phyloP scores from a whole-genome alignment of 768 basidiomycete genomes.

The Chiua virens region DNA sequence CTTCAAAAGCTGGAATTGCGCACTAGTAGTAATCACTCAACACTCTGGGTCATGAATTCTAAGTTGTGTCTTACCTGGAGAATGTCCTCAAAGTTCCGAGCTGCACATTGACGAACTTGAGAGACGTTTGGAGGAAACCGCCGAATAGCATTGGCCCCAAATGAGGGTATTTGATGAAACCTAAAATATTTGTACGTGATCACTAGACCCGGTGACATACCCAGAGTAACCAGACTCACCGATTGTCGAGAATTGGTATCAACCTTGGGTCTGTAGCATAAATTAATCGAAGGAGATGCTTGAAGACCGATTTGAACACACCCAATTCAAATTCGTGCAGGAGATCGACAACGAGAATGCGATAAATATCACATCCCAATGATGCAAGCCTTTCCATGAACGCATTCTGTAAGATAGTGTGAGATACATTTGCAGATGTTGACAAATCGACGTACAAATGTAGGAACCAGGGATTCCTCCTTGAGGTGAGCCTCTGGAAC shows the following conservation, averaged over 20 bases:
- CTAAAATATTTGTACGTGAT: slow-evolving; percentile 3
- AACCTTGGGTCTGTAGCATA: slow-evolving; percentile 4
- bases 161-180: slow-evolving; percentile 16
- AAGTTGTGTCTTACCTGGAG: slow-evolving; percentile 32
- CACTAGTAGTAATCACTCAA: slow-evolving; percentile 23
- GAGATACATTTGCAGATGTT: too few species aligned
- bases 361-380: slow-evolving; percentile 25
- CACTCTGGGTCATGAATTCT: too few species aligned
- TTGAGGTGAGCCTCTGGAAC: slow-evolving; percentile 10
- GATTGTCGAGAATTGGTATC: slow-evolving; percentile 23
- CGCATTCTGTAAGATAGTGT: slow-evolving; percentile 31
- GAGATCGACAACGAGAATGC: slow-evolving; percentile 34
- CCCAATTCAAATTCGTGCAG: slow-evolving; percentile 45
- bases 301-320: slow-evolving; percentile 36
- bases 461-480: slow-evolving; percentile 9
- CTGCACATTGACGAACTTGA: slow-evolving; percentile 37
- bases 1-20: slow-evolving; percentile 32
- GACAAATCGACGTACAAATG: slow-evolving; percentile 4
- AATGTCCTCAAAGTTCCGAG: slow-evolving; percentile 42
- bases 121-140: slow-evolving; percentile 35
- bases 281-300: slow-evolving; percentile 37
- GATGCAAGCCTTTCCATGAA: slow-evolving; percentile 25
- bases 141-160: slow-evolving; percentile 34
- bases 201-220: background rate
- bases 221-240: slow-evolving; percentile 23